phyloP scores from a whole-genome alignment of 257 asterid genomes.

The Capsicum chinense region DNA sequence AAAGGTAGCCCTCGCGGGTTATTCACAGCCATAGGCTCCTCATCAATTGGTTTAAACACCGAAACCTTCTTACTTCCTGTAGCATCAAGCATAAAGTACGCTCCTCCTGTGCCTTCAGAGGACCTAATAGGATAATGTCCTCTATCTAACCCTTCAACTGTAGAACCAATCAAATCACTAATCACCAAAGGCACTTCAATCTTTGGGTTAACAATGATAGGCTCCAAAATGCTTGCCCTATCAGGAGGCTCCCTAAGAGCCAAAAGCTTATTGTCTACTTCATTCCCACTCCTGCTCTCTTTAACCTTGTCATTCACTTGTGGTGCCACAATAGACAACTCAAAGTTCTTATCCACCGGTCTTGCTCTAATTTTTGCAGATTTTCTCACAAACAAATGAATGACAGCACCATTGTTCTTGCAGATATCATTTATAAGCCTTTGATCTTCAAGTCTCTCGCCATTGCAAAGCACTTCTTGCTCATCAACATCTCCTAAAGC shows the following conservation, averaged over 20 bases:
- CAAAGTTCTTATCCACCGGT: constrained; percentile 71
- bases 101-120: constrained; percentile 94
- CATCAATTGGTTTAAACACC: constrained; percentile 85
- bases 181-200: constrained; percentile 61
- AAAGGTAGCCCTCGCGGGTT: constrained; percentile 88
- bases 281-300: constrained; percentile 38
- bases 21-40: constrained; percentile 92
- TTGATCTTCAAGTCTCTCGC: constrained; percentile 74
- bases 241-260: constrained; percentile 49
- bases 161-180: constrained; percentile 53
- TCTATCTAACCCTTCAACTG: constrained; percentile 60
- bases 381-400: constrained; percentile 77
- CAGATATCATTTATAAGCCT: constrained; percentile 72
- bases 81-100: constrained; percentile 76
- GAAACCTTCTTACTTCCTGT: constrained; percentile 65
- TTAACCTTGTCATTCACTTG: constrained; percentile 37
- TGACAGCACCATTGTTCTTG: constrained; percentile 69
- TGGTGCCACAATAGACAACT: constrained; percentile 65
- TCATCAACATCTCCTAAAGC: constrained; percentile 50
- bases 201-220: constrained; percentile 69
- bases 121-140: constrained; percentile 73
- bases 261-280: constrained; percentile 37
- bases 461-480: constrained; percentile 76
- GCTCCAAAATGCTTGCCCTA: constrained; percentile 60
- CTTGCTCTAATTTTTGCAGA: constrained; percentile 73